These are phyloP conservation scores for Favolaschia claudopus DNA, from an alignment of 768 basidiomycete genomes.

Conservation along the genomic window DNA sequence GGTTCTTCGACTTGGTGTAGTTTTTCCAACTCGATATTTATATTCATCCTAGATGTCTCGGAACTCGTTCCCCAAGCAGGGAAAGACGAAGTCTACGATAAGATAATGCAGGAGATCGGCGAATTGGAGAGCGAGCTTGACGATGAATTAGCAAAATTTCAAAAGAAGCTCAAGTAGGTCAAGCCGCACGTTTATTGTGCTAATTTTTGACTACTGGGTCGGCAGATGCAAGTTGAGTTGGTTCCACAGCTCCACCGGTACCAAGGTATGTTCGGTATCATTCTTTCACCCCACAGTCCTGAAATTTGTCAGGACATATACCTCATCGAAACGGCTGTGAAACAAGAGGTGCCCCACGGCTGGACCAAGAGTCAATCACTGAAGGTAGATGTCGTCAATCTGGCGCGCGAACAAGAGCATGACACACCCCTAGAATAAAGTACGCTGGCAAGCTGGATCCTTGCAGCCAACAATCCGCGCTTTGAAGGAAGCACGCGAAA, in stretches of 20 bases:
- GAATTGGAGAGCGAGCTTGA: conserved; percentile 77
- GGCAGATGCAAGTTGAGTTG: conserved; percentile 59
- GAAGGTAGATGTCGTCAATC: conserved; percentile 59
- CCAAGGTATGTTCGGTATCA: conserved; percentile 60
- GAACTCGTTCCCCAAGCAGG: conserved; percentile 85
- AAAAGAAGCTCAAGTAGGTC: conserved; percentile 71
- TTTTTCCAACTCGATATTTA: neutral
- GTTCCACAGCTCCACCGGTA: conserved; percentile 85
- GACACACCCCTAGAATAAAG: conserved; percentile 57
- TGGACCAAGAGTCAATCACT: conserved; percentile 86
- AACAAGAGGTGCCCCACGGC: conserved; percentile 72
- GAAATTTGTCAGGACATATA: conserved; percentile 81
- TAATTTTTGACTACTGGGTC: conserved; percentile 45
- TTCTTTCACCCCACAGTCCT: neutral
- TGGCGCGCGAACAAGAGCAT: neutral
- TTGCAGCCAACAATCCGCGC: conserved; percentile 75
- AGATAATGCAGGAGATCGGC: conserved; percentile 72
- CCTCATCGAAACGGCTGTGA: conserved; percentile 75
- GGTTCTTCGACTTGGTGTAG: conserved; percentile 50
- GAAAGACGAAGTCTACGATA: conserved; percentile 87
- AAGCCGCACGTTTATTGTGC: conserved; percentile 5
- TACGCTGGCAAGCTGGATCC: conserved; percentile 81
- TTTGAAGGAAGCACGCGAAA: conserved; percentile 95
- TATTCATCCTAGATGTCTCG: conserved; percentile 55
- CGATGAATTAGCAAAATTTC: conserved; percentile 67